Base-by-base conservation (phyloP, 352 stramenopile species). In the Globisporangium canariense region DNA sequence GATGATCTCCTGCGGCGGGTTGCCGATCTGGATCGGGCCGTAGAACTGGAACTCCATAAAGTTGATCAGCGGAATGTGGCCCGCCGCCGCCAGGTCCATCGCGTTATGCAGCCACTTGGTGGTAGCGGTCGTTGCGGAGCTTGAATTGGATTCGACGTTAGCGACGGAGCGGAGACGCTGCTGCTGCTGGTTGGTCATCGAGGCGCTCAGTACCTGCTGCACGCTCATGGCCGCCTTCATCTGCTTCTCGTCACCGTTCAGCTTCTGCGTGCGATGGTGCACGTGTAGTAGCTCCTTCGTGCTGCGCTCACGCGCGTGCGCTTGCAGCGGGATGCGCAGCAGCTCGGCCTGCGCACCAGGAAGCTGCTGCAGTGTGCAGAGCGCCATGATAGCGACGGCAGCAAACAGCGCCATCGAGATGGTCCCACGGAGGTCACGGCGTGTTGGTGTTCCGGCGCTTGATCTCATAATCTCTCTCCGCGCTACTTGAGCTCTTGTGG, bases 41-140 rank as follows among this genome's bases (percentile, higher is more conserved):
- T 76, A 93, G 62, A 93, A 94, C 72, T 94, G 86, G 64, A 93
- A 91, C 60, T 92, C 84, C 79, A 90, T 89, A 46, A 88, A 93
- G 65, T 94, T 94, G 51, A 81, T 79, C 3, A 94, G 74, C 25
- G 83, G 67, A 13, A 94, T 74, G 61, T 76, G 72, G 7, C 79
- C 81, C 38, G 64, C 43, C 0, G 70, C 65, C n/a, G 64, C 47
- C 2, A 84, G 69, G 32, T 74, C 61, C 56, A 73, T 67, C 34
- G 60, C 63, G 46, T 65, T 57, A 20, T 79, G 66, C n/a, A 85
- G 56, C 56, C 56, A 62, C 8, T 41, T 56, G 50, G 50, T 40
- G 4, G 22, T 34, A 36, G 49, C 9, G 36, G 50, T 40, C 13
- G 22, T 34, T 54, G 49, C 9, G 36, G 36, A 11, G 36, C 11